Base-by-base conservation (phyloP, 495 filamentous ascomycete genomes). In the Penicillium maclennaniae region DNA sequence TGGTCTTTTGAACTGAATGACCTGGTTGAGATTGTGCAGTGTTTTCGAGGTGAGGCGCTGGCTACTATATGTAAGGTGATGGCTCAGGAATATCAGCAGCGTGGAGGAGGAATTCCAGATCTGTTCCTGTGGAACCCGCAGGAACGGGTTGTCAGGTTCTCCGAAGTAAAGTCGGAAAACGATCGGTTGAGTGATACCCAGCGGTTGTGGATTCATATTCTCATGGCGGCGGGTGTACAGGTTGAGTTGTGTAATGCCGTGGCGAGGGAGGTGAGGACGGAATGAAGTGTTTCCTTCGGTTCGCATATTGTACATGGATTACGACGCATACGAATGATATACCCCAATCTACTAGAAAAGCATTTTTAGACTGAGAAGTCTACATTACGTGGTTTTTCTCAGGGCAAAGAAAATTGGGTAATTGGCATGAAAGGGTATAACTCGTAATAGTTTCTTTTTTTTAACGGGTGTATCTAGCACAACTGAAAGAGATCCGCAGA, bases 141-240 rank as follows among this genome's bases (percentile, higher is more conserved):
- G 31, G 69, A 55, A 43, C 73, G 73, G 28, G 82, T 86, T 67
- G 83, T 91, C 42, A 82, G 91, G 81, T 95, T 97, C 72, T 79
- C 82, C 3, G 92, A 97, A 70, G 91, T 96, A 44, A 96, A 96
- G 79, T 91, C 86, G 54, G 89, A 91, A 72, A 97, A 96, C 74
- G 93, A 98, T 77, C 83, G 91, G 28, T 75, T 98, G 63, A 96
- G 92, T 70, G 93, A 98, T 78, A 95, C 91, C 31, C 93, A 98
- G 71, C 79, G 93, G 57, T 75, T 98, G 37, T 98, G 93, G 93
- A 96, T 97, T 60, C 88, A 97, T 77, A 90, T 97, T 3, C 72
- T 98, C 44, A 84, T 82, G 5, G 84, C 85, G 2, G 91, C 91
- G 4, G 91, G 92, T 1, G 79, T 98, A 12, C 79, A 73, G 58